Base-by-base conservation (phyloP, 2,329 filamentous ascomycete genomes). In the Cladosporium sp. region DNA sequence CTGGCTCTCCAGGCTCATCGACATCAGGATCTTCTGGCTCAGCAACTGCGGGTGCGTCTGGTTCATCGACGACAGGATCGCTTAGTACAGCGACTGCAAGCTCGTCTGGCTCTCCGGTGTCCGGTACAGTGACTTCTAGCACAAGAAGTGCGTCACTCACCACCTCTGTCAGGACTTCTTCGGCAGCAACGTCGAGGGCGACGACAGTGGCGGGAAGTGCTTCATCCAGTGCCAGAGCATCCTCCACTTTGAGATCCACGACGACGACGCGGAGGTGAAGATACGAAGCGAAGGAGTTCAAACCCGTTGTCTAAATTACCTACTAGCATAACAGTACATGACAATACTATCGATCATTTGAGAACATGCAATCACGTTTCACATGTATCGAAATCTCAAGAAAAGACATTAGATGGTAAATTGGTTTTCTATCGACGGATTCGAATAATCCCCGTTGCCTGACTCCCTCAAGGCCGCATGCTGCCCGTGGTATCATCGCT, bases 401-500 rank as follows among this genome's bases (percentile, higher is more conserved):
- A 47, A 44, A 47, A 47, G 41, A 47, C 41, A 47, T 47, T 47
- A 47, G 10, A 12, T 47, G 41, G 41, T 47, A 47, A 10, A 47
- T 47, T 47, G 41, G 21, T 24, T 47, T 47, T 47, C 41, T 47
- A 47, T 47, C n/a, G n/a, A 21, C 18, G n/a, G 41, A n/a, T 21
- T 47, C n/a, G n/a, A 12, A 47, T 47, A 11, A 47, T 21, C n/a
- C n/a, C n/a, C 6, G 12, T 12, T 47, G 41, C 41, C 41, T 21
- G n/a, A 47, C n/a, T 55, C 52, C 52, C 32, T 55, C 52, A 32
- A 55, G 52, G 52, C 52, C 32, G 18, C 26, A 30, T 55, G 5
- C 18, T 55, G 52, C 52, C 52, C 52, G 10, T 55, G 52, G 52
- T 55, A 55, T 55, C 52, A 55, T 55, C 52, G 52, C 52, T 55